These are phyloP conservation scores for Podaxis pistillaris DNA, from an alignment of 768 basidiomycete species.

Conservation along the genomic window DNA sequence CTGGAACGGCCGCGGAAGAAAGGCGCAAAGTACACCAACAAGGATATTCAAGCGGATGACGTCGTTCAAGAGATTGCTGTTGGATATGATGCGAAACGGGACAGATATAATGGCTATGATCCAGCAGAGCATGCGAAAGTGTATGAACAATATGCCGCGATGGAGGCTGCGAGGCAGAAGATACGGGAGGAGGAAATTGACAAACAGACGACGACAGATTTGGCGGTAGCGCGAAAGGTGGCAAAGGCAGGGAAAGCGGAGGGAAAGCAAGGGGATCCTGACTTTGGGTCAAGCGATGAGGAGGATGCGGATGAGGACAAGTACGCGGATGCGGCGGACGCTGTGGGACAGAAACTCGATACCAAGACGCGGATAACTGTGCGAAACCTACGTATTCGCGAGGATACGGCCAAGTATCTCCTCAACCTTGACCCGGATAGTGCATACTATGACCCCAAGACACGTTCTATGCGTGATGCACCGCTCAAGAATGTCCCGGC, in stretches of 20 bases:
- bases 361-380: slow-evolving; percentile 98
- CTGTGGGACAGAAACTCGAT: slow-evolving; percentile 96
- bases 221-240: slow-evolving; percentile 90
- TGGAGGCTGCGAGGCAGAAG: slow-evolving; percentile 89
- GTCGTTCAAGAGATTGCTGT: slow-evolving; percentile 73
- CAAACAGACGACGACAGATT: slow-evolving; percentile 90
- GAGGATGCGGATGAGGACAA: slow-evolving; percentile 97
- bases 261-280: slow-evolving; percentile 72
- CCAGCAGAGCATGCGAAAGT: slow-evolving; percentile 80
- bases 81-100: slow-evolving; percentile 92
- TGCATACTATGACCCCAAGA: slow-evolving; percentile 99
- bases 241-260: slow-evolving; percentile 85
- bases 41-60: slow-evolving; percentile 90
- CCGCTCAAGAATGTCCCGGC: slow-evolving; percentile 71
- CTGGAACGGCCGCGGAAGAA: slow-evolving; percentile 95
- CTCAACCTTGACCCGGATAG: slow-evolving; percentile 94
- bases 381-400: slow-evolving; percentile 95
- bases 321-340: slow-evolving; percentile 97
- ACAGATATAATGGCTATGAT: slow-evolving; percentile 99
- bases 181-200: slow-evolving; percentile 96
- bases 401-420: slow-evolving; percentile 98
- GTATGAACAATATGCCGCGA: slow-evolving; percentile 91
- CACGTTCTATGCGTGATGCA: slow-evolving; percentile 98
- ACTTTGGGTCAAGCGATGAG: slow-evolving; percentile 96
- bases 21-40: slow-evolving; percentile 91